Base-by-base conservation (phyloP, 2,329 filamentous ascomycete genomes). In the Westerdykella sp. region DNA sequence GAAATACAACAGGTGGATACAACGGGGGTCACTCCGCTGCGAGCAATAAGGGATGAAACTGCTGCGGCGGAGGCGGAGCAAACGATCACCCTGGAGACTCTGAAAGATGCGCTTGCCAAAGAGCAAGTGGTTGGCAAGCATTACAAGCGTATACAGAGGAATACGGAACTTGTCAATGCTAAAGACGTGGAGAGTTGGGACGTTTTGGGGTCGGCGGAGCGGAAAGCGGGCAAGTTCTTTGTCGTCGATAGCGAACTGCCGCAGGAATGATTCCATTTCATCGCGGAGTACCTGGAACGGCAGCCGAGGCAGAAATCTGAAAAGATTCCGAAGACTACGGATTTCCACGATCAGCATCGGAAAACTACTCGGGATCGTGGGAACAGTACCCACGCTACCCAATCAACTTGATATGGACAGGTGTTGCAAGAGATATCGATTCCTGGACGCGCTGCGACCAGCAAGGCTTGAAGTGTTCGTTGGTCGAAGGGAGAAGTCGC, bases 1-100 rank as follows among this genome's bases (percentile, higher is more conserved):
- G 80, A 88, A 49, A 82, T 97, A 15, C 90, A 95, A 60, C 72
- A 76, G 36, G 83, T 95, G 39, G 78, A 95, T 63, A 90, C 87
- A 0, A 69, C 74, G 0, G 81, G 77, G 3, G 73, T 96, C 0
- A 75, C 81, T 43, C 90, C 93, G 0, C 69, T 98, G 35, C 76
- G 79, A 40, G 83, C 84, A 36, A 84, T 97, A 44, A 80, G 87
- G 41, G 91, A 97, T 63, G 90, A 93, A 70, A 86, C 85, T 1
- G 55, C 60, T 2, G 66, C 67, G 11, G 79, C 77, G 0, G 57
- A 77, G 21, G 60, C 69, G 31, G 79, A 81, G 49, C 75, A 75
- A 37, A 79, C 78, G 4, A 73, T 89, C 40, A 76, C 75, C 0
- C 51, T 87, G 37, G 72, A 75, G 12, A 72, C 76, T 12, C 63